Conservation (phyloP, 306 rosid species). For the Dalbergia cultrata region DNA sequence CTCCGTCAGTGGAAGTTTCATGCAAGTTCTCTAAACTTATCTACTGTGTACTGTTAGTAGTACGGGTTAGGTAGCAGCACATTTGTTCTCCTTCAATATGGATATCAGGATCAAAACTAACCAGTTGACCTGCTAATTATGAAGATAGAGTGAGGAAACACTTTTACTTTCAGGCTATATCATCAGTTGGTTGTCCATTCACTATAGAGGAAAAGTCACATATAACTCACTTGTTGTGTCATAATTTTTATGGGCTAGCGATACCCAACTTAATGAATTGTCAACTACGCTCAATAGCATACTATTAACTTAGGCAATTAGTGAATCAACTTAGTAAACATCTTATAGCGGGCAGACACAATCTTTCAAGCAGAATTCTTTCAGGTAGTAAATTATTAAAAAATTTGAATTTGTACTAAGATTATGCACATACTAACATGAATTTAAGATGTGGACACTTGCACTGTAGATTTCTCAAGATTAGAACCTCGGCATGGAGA, state of each 20-base stretch:
- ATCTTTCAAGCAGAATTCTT: conserved; percentile 44
- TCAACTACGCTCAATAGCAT: neutral
- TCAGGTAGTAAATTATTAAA: conserved; percentile 32
- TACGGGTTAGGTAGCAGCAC: conserved; percentile 96
- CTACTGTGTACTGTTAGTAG: conserved; percentile 86
- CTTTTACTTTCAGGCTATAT: conserved; percentile 1
- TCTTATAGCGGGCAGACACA: conserved; percentile 24
- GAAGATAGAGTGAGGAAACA: conserved; percentile 44
- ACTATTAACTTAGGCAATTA: conserved; percentile 8
- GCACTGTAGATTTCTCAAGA: conserved; percentile 81
- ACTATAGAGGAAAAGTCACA: conserved; percentile 40
- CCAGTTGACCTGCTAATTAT: conserved; percentile 84
- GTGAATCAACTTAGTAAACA: conserved; percentile 37
- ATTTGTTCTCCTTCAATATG: conserved; percentile 94
- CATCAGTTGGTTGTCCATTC: conserved; percentile 12
- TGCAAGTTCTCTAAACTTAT: conserved; percentile 84
- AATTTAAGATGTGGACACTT: conserved; percentile 53
- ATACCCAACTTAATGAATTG: conserved; percentile 19
- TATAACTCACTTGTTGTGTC: neutral
- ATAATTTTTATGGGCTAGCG: conserved; percentile 15
- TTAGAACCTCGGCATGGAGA: conserved; percentile 96
- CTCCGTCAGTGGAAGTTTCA: conserved; percentile 98
- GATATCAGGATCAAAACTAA: conserved; percentile 95
- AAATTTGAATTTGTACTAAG: conserved; percentile 19
- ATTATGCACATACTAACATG: conserved; percentile 29